Conservation (phyloP, 805 yeast species). For the Helenozyma baotianmanensis region DNA sequence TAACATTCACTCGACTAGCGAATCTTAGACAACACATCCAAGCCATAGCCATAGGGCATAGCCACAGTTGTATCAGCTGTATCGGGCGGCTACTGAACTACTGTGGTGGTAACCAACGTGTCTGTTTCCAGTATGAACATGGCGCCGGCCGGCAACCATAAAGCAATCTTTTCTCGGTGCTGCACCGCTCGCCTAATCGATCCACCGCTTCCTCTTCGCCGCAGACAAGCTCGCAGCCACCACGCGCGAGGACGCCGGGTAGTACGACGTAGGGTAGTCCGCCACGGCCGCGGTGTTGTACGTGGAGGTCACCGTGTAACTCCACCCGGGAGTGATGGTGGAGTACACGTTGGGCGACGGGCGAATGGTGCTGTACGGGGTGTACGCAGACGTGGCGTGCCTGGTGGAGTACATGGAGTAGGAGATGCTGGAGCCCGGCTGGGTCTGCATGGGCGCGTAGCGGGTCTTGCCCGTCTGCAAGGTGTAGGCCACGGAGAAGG, state of each 20-base stretch:
- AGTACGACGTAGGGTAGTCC: slow-evolving; percentile 59
- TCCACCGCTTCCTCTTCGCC: slow-evolving; percentile 37
- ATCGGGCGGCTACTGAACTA: too few species aligned
- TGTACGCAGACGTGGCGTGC: slow-evolving; percentile 62
- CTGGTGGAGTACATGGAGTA: slow-evolving; percentile 60
- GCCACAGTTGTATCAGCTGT: too few species aligned
- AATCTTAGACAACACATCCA: too few species aligned
- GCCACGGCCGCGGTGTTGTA: slow-evolving; percentile 72
- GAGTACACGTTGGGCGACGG: slow-evolving; percentile 46
- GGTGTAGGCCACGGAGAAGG: slow-evolving; percentile 69
- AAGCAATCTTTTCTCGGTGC: too few species aligned
- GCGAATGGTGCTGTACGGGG: slow-evolving; percentile 46
- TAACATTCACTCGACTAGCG: too few species aligned
- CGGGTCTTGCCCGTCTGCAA: slow-evolving; percentile 73
- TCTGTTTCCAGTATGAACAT: too few species aligned
- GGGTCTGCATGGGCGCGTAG: slow-evolving; percentile 90
- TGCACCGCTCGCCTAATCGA: slow-evolving; percentile 12
- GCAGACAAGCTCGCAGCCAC: slow-evolving; percentile 32
- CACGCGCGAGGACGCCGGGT: slow-evolving; percentile 56
- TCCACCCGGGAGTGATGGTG: slow-evolving; percentile 84
- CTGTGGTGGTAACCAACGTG: too few species aligned
- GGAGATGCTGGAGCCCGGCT: slow-evolving; percentile 72
- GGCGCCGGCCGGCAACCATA: too few species aligned
- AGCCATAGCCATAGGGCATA: too few species aligned
- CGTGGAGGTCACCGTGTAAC: slow-evolving; percentile 58